Evolutionary conservation across 306 rosid genomes (phyloP), one percentile per base, ranked within the genome.

Genomic region (Purshia tridentata): DNA sequence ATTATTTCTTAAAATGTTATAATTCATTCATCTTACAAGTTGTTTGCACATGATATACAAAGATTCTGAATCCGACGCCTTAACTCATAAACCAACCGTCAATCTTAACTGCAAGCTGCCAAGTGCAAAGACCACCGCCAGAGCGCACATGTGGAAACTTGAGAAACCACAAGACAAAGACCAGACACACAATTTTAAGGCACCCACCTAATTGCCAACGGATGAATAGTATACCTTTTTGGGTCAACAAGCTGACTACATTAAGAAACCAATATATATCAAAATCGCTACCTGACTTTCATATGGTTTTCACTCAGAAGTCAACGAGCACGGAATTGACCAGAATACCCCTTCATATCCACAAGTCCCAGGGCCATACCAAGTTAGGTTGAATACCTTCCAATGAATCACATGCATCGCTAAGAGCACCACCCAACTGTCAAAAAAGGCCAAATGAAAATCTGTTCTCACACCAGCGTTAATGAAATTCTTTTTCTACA

Each of bases 291-390:
- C 3, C 66, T 15, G 56, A 45, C 35, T 14, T 44, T 45, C 75
- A 71, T 14, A 10, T 23, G 37, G 14, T 15, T 70, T 48, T 29
- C 67, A 44, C n/a, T 50, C 12, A 13, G 12, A 16, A 55, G 42
- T 8, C 13, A 37, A 61, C 66, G 1, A 8, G 47, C 13, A 61
- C 6, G 44, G 56, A 20, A 41, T 41, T 70, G 20, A 54, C 16
- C 10, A 20, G 5, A 70, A 42, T 14, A 41, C 52, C 52, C 64
- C 35, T 29, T 29, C 35, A 29, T 3, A 49, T 35, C 62, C 3
- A 16, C 12, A 65, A 39, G 18, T 13, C 45, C 47, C 69, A 51
- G 58, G 74, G 57, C 64, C 65, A 11, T 75, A 73, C 54, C 19
- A 46, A 19, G 46, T 64, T 41, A 11, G 12, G 52, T 37, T 6